These are phyloP conservation scores for Ormosia semicastrata DNA, from an alignment of 306 rosid species.

Conservation along the genomic window DNA sequence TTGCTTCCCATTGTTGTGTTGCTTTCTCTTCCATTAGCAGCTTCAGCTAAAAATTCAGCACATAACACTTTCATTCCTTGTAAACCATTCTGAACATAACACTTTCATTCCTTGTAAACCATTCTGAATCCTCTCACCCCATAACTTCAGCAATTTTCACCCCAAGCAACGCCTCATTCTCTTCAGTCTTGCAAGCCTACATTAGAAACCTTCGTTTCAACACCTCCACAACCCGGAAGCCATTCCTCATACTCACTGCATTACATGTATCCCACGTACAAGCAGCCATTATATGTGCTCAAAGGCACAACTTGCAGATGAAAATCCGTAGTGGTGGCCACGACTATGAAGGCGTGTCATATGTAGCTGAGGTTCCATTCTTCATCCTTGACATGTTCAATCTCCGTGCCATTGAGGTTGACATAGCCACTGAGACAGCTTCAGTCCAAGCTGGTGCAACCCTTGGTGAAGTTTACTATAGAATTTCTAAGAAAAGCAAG, in stretches of 20 bases:
- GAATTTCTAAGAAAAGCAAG: conserved; percentile 44
- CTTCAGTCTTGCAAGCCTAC: background rate
- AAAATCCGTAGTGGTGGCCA: conserved; percentile 53
- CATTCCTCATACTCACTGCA: conserved; percentile 41
- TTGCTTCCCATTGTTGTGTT: background rate
- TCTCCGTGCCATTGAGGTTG: conserved; percentile 37
- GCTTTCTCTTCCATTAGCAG: background rate
- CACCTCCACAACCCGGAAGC: conserved; percentile 37
- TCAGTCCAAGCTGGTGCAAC: conserved; percentile 39
- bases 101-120: too few species aligned
- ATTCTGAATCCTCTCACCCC: background rate
- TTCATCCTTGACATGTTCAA: conserved; percentile 53
- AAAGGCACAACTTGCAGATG: conserved; percentile 37
- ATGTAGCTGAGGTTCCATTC: conserved; percentile 37
- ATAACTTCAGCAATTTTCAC: conserved; percentile 39
- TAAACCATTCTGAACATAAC: too few species aligned
- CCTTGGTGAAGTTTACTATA: conserved; percentile 22
- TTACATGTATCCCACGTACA: conserved; percentile 42
- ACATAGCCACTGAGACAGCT: conserved; percentile 36
- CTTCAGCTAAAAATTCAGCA: background rate
- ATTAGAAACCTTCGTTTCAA: conserved; percentile 45
- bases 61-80: conserved; percentile 12
- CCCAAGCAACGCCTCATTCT: conserved; percentile 32
- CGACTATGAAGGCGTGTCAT: background rate
- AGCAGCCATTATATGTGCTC: conserved; percentile 38